Evolutionary conservation across 2,329 filamentous ascomycete genomes (phyloP).

Genomic region (Metarhizium robertsii): DNA sequence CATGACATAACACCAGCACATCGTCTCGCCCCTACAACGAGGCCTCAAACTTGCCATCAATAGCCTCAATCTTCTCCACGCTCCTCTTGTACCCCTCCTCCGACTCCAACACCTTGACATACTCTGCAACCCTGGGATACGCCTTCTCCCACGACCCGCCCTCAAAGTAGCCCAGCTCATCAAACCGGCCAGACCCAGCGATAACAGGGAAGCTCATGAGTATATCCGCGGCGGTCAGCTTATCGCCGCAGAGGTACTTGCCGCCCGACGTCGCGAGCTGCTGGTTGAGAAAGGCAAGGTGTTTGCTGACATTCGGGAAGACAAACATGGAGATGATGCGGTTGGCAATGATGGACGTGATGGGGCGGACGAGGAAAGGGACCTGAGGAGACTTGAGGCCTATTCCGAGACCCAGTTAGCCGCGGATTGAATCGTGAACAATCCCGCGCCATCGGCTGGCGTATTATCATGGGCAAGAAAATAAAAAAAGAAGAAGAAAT

Average conservation of each 20-base stretch:
- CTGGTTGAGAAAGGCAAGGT: constrained; percentile 40
- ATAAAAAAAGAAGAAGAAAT: not conserved
- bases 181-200: constrained; percentile 28
- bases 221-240: constrained; percentile 43
- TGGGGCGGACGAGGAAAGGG: constrained; percentile 44
- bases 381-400: constrained; percentile 35
- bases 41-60: constrained; percentile 31
- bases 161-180: constrained; percentile 32
- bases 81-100: constrained; percentile 40
- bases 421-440: too few relatives aligned
- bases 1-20: not conserved
- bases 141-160: constrained; percentile 26
- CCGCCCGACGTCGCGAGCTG: constrained; percentile 36
- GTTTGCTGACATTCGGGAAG: constrained; percentile 36
- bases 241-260: constrained; percentile 38
- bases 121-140: constrained; percentile 37
- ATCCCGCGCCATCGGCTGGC: not conserved
- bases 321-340: constrained; percentile 31
- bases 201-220: constrained; percentile 45
- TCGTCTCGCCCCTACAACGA: constrained; percentile 3
- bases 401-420: constrained; percentile 10
- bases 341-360: constrained; percentile 36
- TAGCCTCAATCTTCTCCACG: constrained; percentile 37
- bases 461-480: not conserved
- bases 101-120: constrained; percentile 33